phyloP scores from a whole-genome alignment of 257 asterid species.

The Osmanthus fragrans region DNA sequence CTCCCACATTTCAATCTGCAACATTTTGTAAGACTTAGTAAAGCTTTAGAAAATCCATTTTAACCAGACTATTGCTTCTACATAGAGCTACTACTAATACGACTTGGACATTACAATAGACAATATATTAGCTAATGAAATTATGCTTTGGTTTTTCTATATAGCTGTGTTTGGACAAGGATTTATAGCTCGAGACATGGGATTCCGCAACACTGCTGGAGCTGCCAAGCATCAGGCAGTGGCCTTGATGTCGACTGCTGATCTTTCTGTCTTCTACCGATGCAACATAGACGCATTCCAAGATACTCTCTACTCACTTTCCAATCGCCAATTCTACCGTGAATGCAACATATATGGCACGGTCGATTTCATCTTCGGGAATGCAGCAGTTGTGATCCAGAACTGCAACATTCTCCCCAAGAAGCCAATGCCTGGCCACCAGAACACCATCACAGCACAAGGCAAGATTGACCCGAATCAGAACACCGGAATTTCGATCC shows the following conservation, averaged over 20 bases:
- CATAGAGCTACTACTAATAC: no score
- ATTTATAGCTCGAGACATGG: slow-evolving; percentile 39
- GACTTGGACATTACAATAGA: not conserved
- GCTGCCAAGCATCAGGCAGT: slow-evolving; percentile 20
- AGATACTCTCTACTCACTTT: slow-evolving; percentile 18
- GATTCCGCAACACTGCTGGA: slow-evolving; percentile 26
- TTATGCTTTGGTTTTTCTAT: not conserved
- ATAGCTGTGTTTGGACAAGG: slow-evolving; percentile 26
- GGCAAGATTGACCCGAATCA: slow-evolving; percentile 15
- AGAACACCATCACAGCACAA: slow-evolving; percentile 19
- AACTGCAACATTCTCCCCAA: slow-evolving; percentile 23
- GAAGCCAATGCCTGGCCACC: slow-evolving; percentile 24
- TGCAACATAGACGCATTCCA: slow-evolving; percentile 21
- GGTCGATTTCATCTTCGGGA: slow-evolving; percentile 21
- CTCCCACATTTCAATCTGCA: slow-evolving; percentile 26
- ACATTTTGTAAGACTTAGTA: slow-evolving; percentile 14
- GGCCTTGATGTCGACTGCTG: slow-evolving; percentile 20
- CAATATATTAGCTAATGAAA: not conserved
- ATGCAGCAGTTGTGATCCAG: slow-evolving; percentile 21
- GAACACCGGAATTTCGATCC: slow-evolving; percentile 45
- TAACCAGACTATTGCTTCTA: no score
- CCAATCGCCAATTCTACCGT: slow-evolving; percentile 23
- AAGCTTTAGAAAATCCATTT: no score
- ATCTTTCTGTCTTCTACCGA: slow-evolving; percentile 17
- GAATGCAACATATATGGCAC: slow-evolving; percentile 21